Evolutionary conservation across 1,284 basidiomycete genomes (phyloP).

Genomic region (Ustilago sp.): DNA sequence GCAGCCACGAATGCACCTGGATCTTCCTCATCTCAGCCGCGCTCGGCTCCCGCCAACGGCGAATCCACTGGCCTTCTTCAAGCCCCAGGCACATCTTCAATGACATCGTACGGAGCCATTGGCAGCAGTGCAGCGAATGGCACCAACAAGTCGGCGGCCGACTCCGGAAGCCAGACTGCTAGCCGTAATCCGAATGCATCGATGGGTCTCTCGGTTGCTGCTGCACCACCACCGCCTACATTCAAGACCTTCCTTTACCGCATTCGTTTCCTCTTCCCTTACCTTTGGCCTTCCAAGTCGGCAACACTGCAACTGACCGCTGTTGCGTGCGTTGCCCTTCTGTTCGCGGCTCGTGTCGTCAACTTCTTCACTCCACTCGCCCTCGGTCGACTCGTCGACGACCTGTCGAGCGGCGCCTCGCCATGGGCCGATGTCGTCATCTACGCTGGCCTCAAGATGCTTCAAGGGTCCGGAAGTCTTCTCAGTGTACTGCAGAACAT

Average conservation of each 20-base stretch:
- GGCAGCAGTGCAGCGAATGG: slow-evolving; percentile 14
- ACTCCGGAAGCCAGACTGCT: slow-evolving; percentile 32
- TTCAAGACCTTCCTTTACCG: slow-evolving; percentile 61
- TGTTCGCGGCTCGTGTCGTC: slow-evolving; percentile 80
- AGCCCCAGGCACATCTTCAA: slow-evolving; percentile 15
- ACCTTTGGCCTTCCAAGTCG: slow-evolving; percentile 83
- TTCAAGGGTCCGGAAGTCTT: slow-evolving; percentile 70
- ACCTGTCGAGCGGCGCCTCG: slow-evolving; percentile 58
- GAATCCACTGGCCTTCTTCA: slow-evolving; percentile 40
- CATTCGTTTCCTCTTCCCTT: slow-evolving; percentile 77
- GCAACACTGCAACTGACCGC: slow-evolving; percentile 78
- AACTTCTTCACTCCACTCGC: slow-evolving; percentile 80
- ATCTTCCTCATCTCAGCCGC: slow-evolving; percentile 19
- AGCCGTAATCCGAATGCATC: slow-evolving; percentile 55
- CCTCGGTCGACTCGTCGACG: slow-evolving; percentile 77
- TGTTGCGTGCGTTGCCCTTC: slow-evolving; percentile 77
- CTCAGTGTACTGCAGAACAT: slow-evolving; percentile 61
- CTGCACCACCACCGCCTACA: slow-evolving; percentile 60
- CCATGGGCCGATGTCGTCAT: slow-evolving; percentile 60
- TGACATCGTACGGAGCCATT: slow-evolving; percentile 43
- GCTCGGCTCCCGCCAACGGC: slow-evolving; percentile 30
- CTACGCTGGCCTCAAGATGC: slow-evolving; percentile 70
- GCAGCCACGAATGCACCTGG: slow-evolving; percentile 15
- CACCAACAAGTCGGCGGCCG: slow-evolving; percentile 22
- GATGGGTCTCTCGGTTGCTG: slow-evolving; percentile 62